Base-by-base conservation (phyloP, 179 eudicot genomes). In the Actinidia chinensis region DNA sequence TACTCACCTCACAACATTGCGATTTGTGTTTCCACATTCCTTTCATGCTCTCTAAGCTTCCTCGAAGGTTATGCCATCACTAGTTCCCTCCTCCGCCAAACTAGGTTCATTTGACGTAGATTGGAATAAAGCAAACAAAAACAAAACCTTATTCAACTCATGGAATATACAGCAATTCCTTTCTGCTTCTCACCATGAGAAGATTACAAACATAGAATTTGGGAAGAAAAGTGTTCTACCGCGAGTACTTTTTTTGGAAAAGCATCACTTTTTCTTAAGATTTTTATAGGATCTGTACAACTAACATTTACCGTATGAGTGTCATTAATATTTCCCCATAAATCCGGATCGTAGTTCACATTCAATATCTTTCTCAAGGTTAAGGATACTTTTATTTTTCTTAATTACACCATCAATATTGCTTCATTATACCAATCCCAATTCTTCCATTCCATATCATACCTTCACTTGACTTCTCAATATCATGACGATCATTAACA, bases 21-120 rank as follows among this genome's bases (percentile, higher is more conserved):
- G 20, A 55, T 55, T 1, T 55, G 60, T 55, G n/a, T n/a, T n/a
- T 55, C 60, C 59, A 15, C 2, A 17, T 23, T 61, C 42, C 42
- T 61, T 61, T 61, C 67, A 12, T 61, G 67, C 1, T 61, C 67
- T 25, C 67, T 61, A 23, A 12, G 42, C 67, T 61, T 61, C 3
- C 36, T 61, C 3, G 66, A 61, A 61, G 66, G 13, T 63, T 63
- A 63, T 63, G 68, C 68, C 68, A 63, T 63, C 68, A 63, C n/a
- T 63, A 63, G 68, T 63, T 58, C 63, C 63, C 25, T 58, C 25
- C 20, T n/a, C 28, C 0, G 63, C 63, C 63, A 58, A 58, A 58
- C 23, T 58, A 58, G 63, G n/a, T 58, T 8, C 20, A 23, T 18
- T 58, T 58, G 4, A 7, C 8, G n/a, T 58, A 5, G 4, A 20